Percentiles rank a stretch among this genome's conserved stretches.
phyloP scores from a whole-genome alignment of 78 protist genomes.

The Trichosphaerium sp. region DNA sequence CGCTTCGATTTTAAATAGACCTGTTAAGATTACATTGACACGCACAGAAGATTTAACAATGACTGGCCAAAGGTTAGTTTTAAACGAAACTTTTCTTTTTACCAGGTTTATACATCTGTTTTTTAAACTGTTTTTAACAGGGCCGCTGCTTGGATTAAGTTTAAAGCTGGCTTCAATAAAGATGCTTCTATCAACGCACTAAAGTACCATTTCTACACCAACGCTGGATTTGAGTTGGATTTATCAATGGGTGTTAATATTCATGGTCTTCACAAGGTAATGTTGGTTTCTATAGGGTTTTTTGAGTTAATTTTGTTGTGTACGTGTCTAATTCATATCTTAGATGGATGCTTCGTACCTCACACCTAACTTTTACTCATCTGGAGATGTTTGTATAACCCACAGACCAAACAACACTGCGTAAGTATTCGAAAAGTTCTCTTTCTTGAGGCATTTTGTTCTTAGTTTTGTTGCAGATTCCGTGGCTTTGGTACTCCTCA shows the following conservation, averaged over 20 bases:
- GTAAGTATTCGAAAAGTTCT: slow-evolving; percentile 4
- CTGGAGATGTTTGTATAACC: slow-evolving; percentile 63
- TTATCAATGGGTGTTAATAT: slow-evolving; percentile 69
- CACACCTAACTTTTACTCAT: slow-evolving; percentile 51
- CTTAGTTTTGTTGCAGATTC: background rate
- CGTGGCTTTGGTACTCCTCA: slow-evolving; percentile 95
- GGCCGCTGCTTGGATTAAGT: slow-evolving; percentile 68
- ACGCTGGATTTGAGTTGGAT: slow-evolving; percentile 80
- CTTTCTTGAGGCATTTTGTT: background rate
- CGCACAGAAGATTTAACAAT: slow-evolving; percentile 72
- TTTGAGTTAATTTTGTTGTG: no score
- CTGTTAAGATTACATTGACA: slow-evolving; percentile 61
- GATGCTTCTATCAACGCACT: slow-evolving; percentile 43
- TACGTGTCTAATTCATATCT: no score
- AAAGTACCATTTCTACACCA: slow-evolving; percentile 16
- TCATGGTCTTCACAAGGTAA: no score
- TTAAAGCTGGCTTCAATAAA: slow-evolving; percentile 48
- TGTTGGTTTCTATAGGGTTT: no score
- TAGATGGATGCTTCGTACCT: slow-evolving; percentile 77
- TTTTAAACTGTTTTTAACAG: slow-evolving; percentile 16
- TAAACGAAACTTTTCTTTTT: background rate
- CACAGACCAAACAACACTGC: slow-evolving; percentile 87
- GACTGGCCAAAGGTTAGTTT: slow-evolving; percentile 36
- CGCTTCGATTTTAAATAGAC: slow-evolving; percentile 25
- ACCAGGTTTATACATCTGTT: background rate